phyloP scores from a whole-genome alignment of 345 rosid species.

The Eucalyptus marginata region DNA sequence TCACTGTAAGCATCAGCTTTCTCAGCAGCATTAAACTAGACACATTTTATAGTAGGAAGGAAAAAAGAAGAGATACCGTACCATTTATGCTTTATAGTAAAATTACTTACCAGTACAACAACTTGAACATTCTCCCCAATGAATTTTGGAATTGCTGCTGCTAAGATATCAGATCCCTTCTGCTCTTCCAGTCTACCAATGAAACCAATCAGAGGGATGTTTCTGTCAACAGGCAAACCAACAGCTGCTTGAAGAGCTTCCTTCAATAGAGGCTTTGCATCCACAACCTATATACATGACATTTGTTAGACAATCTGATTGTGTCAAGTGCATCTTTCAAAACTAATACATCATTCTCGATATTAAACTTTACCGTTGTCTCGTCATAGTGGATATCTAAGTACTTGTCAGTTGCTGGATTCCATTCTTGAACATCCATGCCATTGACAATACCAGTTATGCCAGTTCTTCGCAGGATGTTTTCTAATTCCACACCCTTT shows the following conservation, averaged over 20 bases:
- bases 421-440: slow-evolving; percentile 98
- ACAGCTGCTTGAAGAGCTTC: slow-evolving; percentile 89
- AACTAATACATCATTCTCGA: not conserved
- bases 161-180: slow-evolving; percentile 91
- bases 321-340: not conserved
- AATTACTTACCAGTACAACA: slow-evolving; percentile 55
- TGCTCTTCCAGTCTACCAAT: slow-evolving; percentile 97
- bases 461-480: slow-evolving; percentile 33
- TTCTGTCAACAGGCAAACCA: slow-evolving; percentile 79
- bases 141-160: slow-evolving; percentile 55
- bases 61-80: not conserved
- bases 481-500: slow-evolving; percentile 80
- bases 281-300: slow-evolving; percentile 40
- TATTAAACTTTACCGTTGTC: slow-evolving; percentile 36
- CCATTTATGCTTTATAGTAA: not conserved
- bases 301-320: not conserved
- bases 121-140: slow-evolving; percentile 57
- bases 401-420: slow-evolving; percentile 73
- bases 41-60: not conserved
- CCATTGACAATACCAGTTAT: slow-evolving; percentile 78
- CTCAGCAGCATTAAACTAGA: not conserved
- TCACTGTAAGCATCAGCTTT: not conserved
- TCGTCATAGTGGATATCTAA: slow-evolving; percentile 52
- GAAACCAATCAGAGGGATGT: slow-evolving; percentile 82
- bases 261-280: slow-evolving; percentile 79